A percentile compares a stretch with the other conserved stretches of the same genome.
Evolutionary conservation across 805 yeast species (phyloP).

Genomic region (Nakazawaea laoshanensis): DNA sequence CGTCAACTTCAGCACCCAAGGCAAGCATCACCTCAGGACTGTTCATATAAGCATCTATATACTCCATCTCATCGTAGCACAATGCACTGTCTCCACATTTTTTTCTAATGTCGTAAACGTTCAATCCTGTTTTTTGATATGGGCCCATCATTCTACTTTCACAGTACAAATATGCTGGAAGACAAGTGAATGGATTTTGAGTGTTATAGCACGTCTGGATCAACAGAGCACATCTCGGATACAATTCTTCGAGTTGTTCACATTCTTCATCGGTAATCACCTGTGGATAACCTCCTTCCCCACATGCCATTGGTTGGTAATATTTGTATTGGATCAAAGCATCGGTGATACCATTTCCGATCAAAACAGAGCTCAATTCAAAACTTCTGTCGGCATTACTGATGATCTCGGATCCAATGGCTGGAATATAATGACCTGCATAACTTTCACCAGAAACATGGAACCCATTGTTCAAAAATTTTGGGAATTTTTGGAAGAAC

Average conservation of each 20-base stretch:
- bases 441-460: slow-evolving; percentile 93
- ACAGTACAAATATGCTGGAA: slow-evolving; percentile 89
- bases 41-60: slow-evolving; percentile 75
- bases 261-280: slow-evolving; percentile 78
- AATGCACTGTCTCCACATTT: slow-evolving; percentile 56
- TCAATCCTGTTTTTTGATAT: slow-evolving; percentile 76
- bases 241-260: slow-evolving; percentile 52
- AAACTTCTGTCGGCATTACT: slow-evolving; percentile 47
- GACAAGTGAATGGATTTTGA: slow-evolving; percentile 74
- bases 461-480: slow-evolving; percentile 48
- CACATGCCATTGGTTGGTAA: slow-evolving; percentile 93
- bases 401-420: slow-evolving; percentile 73
- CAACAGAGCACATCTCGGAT: slow-evolving; percentile 72
- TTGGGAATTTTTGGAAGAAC: slow-evolving; percentile 67
- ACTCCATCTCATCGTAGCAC: slow-evolving; percentile 75
- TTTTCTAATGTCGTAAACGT: slow-evolving; percentile 83
- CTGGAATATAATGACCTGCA: slow-evolving; percentile 93
- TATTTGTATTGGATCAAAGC: slow-evolving; percentile 69
- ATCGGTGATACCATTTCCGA: slow-evolving; percentile 90
- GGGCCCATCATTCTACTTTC: slow-evolving; percentile 77
- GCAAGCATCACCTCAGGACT: slow-evolving; percentile 66
- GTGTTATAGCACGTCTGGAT: slow-evolving; percentile 72
- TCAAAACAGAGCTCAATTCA: slow-evolving; percentile 67
- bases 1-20: slow-evolving; percentile 84
- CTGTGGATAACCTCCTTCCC: slow-evolving; percentile 74